Conservation (phyloP, 2,329 filamentous ascomycete genomes). For the Arachnomyces sp. region DNA sequence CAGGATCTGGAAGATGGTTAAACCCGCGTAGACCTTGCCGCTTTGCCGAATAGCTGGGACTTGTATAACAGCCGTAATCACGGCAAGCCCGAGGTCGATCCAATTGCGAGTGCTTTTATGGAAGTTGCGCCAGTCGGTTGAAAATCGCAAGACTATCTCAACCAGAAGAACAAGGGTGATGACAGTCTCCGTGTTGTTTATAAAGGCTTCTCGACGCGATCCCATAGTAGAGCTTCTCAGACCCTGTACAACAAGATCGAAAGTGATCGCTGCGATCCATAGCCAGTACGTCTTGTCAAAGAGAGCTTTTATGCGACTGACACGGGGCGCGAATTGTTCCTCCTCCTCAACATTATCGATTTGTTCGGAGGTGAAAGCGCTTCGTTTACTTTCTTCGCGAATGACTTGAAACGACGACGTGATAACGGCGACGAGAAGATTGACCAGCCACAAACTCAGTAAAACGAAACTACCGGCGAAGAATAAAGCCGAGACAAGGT, state of each 20-base stretch:
- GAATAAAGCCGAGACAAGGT: slow-evolving; percentile 73
- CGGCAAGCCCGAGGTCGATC: slow-evolving; percentile 68
- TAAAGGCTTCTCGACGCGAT: slow-evolving; percentile 50
- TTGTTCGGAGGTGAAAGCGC: slow-evolving; percentile 77
- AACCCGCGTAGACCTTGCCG: slow-evolving; percentile 69
- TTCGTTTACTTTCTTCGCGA: slow-evolving; percentile 86
- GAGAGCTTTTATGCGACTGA: slow-evolving; percentile 53
- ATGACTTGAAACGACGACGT: slow-evolving; percentile 98
- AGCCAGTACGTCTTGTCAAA: slow-evolving; percentile 67
- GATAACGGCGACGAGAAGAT: slow-evolving; percentile 90
- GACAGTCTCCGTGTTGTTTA: slow-evolving; percentile 62
- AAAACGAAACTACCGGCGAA: slow-evolving; percentile 69
- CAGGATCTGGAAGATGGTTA: slow-evolving; percentile 87
- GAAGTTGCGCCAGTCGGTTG: slow-evolving; percentile 72
- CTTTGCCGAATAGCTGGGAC: slow-evolving; percentile 69
- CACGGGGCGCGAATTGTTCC: slow-evolving; percentile 16
- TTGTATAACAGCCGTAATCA: slow-evolving; percentile 77
- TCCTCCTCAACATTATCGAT: slow-evolving; percentile 42
- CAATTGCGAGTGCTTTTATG: slow-evolving; percentile 65
- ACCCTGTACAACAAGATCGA: slow-evolving; percentile 70
- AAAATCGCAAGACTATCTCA: slow-evolving; percentile 74
- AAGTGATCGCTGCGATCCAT: slow-evolving; percentile 74
- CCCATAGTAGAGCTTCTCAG: slow-evolving; percentile 71
- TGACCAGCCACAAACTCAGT: slow-evolving; percentile 92
- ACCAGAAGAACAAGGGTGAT: slow-evolving; percentile 70